A percentile compares a stretch with the other conserved stretches of the same genome.
Evolutionary conservation across 1,284 basidiomycete genomes (phyloP).

Genomic region (Schizophyllum commune): DNA sequence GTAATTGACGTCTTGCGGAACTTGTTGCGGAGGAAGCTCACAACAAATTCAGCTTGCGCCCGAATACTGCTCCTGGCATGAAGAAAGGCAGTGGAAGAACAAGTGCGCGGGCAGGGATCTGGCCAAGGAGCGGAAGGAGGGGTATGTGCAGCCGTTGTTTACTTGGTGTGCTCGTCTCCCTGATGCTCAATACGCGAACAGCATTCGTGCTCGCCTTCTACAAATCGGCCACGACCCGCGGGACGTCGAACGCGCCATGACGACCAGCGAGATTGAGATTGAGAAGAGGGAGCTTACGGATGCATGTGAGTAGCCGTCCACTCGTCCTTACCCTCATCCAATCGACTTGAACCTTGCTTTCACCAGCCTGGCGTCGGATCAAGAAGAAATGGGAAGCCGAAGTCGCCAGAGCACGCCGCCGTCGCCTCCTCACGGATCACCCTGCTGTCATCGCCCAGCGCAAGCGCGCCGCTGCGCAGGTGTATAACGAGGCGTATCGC

Average conservation of each 20-base stretch:
- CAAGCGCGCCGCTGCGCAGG: not conserved
- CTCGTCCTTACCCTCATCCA: too few species aligned
- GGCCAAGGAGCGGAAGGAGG: not conserved
- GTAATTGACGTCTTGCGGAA: too few species aligned
- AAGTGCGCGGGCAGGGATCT: not conserved
- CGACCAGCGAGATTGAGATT: not conserved
- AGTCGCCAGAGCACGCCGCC: not conserved
- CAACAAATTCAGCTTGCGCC: too few species aligned
- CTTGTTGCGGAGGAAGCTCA: too few species aligned
- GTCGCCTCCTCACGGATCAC: not conserved
- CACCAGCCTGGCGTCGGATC: too few species aligned
- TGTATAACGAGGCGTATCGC: not conserved
- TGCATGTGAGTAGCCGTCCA: not conserved
- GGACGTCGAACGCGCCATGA: not conserved
- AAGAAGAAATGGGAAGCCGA: not conserved
- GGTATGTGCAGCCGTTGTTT: not conserved
- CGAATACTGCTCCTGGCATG: too few species aligned
- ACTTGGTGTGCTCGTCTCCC: not conserved
- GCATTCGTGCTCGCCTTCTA: not conserved
- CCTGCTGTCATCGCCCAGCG: not conserved
- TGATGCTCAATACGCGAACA: not conserved
- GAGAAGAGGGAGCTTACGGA: not conserved
- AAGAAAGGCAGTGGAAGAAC: not conserved
- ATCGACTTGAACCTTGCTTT: too few species aligned
- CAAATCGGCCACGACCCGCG: not conserved